These are phyloP conservation scores for Trichoderma asperelloides DNA, from an alignment of 495 filamentous ascomycete species.

Conservation along the genomic window DNA sequence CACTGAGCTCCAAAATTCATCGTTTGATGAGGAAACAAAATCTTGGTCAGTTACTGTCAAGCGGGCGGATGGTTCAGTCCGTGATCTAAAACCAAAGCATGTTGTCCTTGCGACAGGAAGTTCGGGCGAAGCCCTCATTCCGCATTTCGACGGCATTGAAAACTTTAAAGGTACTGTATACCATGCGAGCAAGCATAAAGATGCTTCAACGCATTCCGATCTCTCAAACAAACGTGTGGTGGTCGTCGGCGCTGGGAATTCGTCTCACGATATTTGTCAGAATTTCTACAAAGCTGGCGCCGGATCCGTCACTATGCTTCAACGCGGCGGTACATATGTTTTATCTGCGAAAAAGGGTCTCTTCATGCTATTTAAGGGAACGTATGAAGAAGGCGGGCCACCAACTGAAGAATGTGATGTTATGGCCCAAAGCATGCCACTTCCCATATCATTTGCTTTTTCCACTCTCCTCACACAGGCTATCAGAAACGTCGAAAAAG, in stretches of 20 bases:
- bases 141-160: slow-evolving; percentile 45
- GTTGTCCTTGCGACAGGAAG: slow-evolving; percentile 59
- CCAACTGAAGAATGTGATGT: slow-evolving; percentile 47
- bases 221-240: slow-evolving; percentile 18
- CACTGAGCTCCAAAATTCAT: slow-evolving; percentile 37
- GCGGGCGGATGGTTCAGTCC: slow-evolving; percentile 33
- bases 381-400: slow-evolving; percentile 46
- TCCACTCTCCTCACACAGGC: slow-evolving; percentile 25
- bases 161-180: slow-evolving; percentile 34
- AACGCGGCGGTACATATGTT: slow-evolving; percentile 53
- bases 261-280: slow-evolving; percentile 58
- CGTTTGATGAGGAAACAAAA: slow-evolving; percentile 39
- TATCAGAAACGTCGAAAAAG: slow-evolving; percentile 40
- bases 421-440: slow-evolving; percentile 37
- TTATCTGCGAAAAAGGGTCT: slow-evolving; percentile 41
- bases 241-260: slow-evolving; percentile 56
- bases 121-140: slow-evolving; percentile 54
- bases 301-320: slow-evolving; percentile 50
- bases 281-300: slow-evolving; percentile 56
- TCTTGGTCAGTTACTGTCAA: slow-evolving; percentile 40
- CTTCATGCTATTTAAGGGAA: slow-evolving; percentile 39
- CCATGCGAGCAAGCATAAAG: slow-evolving; percentile 44
- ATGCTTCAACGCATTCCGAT: slow-evolving; percentile 22
- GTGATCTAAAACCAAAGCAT: slow-evolving; percentile 40
- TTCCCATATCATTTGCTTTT: slow-evolving; percentile 25